Conservation (phyloP, 2,329 filamentous ascomycete genomes). For the Lachnellula subtilissima region DNA sequence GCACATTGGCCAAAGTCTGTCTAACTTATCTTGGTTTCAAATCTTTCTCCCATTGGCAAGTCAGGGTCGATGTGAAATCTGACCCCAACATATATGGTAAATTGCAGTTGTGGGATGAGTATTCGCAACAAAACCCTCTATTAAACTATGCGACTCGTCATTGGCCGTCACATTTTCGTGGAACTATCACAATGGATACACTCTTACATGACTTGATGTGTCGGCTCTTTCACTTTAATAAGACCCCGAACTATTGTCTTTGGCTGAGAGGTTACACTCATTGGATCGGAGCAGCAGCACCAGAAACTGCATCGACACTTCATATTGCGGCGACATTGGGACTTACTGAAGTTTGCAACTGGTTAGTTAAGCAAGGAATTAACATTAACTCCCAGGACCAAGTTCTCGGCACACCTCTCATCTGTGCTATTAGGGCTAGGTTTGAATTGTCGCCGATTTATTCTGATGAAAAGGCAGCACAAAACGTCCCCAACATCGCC, state of each 20-base stretch:
- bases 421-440: not conserved
- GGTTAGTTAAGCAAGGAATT: not conserved
- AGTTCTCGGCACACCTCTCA: not conserved
- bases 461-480: too few relatives aligned
- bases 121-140: not conserved
- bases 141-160: too few relatives aligned
- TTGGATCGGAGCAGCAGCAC: not conserved
- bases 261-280: too few relatives aligned
- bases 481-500: too few relatives aligned
- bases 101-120: not conserved
- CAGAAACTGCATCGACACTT: not conserved
- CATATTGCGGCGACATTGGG: conserved; percentile 1
- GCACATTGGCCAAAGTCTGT: not conserved
- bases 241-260: too few relatives aligned
- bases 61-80: not conserved
- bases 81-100: too few relatives aligned
- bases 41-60: not conserved
- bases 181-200: too few relatives aligned
- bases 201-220: too few relatives aligned
- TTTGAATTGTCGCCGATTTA: too few relatives aligned
- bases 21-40: not conserved
- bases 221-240: too few relatives aligned
- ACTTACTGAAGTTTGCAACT: not conserved
- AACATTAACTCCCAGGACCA: not conserved
- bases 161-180: too few relatives aligned